These are phyloP conservation scores for Kurtzmaniella cleridarum DNA, from an alignment of 805 yeast genomes.

Conservation along the genomic window DNA sequence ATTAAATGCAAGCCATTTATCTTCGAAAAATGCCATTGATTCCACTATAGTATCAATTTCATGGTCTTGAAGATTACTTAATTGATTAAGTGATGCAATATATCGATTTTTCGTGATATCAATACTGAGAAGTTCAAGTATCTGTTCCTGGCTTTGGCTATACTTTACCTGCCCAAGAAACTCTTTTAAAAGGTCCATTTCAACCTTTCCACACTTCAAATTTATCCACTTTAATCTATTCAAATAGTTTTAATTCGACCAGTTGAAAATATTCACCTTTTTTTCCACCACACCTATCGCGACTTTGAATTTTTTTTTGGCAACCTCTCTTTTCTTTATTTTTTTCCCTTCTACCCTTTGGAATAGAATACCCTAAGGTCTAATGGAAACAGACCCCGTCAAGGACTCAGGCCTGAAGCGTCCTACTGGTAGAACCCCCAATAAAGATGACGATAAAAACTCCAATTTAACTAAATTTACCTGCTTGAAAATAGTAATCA, in stretches of 20 bases:
- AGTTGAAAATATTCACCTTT: constrained; percentile 25
- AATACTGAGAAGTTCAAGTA: constrained; percentile 14
- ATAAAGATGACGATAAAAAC: constrained; percentile 1
- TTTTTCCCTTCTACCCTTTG: background rate
- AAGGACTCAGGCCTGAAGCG: background rate
- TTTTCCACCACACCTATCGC: constrained; percentile 14
- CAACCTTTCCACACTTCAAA: no score
- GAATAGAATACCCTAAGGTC: background rate
- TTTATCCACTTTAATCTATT: no score
- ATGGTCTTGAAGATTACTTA: constrained; percentile 11
- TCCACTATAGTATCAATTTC: constrained; percentile 17
- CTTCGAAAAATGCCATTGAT: constrained; percentile 17
- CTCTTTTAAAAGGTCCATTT: constrained; percentile 14
- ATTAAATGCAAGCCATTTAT: constrained; percentile 45
- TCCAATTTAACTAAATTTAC: constrained; percentile 5
- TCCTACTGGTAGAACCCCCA: background rate
- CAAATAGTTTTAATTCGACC: no score
- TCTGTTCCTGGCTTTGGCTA: background rate
- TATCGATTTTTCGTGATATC: constrained; percentile 21
- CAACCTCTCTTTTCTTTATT: constrained; percentile 11
- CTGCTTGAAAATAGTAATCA: constrained; percentile 26
- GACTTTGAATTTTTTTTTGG: constrained; percentile 7
- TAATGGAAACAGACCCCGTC: background rate
- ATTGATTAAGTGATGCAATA: constrained; percentile 19
- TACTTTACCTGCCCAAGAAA: constrained; percentile 7